Conservation (phyloP, 768 basidiomycete genomes). For the Panus rudis region DNA sequence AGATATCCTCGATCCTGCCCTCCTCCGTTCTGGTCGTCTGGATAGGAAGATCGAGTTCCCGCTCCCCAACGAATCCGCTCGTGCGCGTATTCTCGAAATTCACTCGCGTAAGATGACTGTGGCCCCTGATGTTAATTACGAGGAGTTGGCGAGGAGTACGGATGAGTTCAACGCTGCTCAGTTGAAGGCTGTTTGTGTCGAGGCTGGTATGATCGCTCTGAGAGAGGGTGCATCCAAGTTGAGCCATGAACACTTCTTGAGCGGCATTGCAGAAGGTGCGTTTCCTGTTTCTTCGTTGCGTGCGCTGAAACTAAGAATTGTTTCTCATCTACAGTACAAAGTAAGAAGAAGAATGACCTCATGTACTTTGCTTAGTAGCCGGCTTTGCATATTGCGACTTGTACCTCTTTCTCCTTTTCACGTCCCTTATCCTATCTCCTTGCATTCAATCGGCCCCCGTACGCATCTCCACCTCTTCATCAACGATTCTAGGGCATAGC, state of each 20-base stretch:
- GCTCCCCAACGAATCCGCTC: slow-evolving; percentile 91
- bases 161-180: slow-evolving; percentile 99
- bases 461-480: no score
- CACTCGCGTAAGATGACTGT: slow-evolving; percentile 96
- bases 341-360: slow-evolving; percentile 99
- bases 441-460: no score
- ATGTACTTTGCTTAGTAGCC: slow-evolving; percentile 80
- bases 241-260: slow-evolving; percentile 93
- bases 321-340: slow-evolving; percentile 65
- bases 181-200: slow-evolving; percentile 96
- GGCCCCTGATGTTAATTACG: slow-evolving; percentile 86
- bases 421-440: no score
- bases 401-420: no score
- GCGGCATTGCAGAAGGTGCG: slow-evolving; percentile 81
- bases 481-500: no score
- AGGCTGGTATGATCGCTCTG: slow-evolving; percentile 98
- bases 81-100: slow-evolving; percentile 93
- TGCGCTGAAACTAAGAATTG: slow-evolving; percentile 18
- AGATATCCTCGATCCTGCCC: slow-evolving; percentile 94
- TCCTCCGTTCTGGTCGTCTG: slow-evolving; percentile 95
- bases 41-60: slow-evolving; percentile 99
- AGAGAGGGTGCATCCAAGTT: slow-evolving; percentile 87
- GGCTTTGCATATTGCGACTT: no score
- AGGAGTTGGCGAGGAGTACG: slow-evolving; percentile 92
- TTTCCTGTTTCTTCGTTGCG: slow-evolving; percentile 4